These are phyloP conservation scores for Syzygium jambos DNA, from an alignment of 345 rosid species.

Conservation along the genomic window DNA sequence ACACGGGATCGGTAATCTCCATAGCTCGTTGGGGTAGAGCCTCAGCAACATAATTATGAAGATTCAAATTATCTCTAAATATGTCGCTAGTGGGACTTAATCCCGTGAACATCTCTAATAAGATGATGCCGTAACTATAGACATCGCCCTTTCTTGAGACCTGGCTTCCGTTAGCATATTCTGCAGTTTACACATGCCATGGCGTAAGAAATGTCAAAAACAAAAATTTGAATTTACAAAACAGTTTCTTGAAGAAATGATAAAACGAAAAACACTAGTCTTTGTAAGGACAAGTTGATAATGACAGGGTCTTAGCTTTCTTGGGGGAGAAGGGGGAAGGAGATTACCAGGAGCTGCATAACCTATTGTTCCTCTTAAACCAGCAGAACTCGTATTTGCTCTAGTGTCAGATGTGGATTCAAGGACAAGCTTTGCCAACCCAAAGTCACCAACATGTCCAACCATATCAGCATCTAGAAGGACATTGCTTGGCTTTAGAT, in stretches of 20 bases:
- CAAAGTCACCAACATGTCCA: not conserved
- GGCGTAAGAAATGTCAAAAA: not conserved
- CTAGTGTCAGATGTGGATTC: rapidly evolving
- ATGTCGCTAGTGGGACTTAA: not conserved
- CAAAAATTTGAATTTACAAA: not conserved
- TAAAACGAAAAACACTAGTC: not conserved
- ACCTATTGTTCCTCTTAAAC: not conserved
- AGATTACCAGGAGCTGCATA: not conserved
- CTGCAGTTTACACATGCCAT: not conserved
- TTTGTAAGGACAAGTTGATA: not conserved
- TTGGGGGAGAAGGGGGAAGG: too few relatives aligned
- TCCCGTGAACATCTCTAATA: not conserved
- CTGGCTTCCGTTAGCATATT: not conserved
- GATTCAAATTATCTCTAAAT: not conserved
- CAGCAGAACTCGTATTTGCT: not conserved
- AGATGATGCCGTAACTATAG: not conserved
- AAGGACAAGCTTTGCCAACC: not conserved
- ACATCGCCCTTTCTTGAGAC: not conserved
- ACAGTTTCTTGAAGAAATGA: not conserved
- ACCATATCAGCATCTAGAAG: not conserved
- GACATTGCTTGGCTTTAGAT: not conserved
- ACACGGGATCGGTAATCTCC: not conserved
- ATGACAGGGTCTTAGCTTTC: not conserved
- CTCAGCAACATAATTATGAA: not conserved
- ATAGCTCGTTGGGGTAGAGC: not conserved